Conservation (phyloP, 2,329 filamentous ascomycete genomes). For the Cordyceps tenuipes region DNA sequence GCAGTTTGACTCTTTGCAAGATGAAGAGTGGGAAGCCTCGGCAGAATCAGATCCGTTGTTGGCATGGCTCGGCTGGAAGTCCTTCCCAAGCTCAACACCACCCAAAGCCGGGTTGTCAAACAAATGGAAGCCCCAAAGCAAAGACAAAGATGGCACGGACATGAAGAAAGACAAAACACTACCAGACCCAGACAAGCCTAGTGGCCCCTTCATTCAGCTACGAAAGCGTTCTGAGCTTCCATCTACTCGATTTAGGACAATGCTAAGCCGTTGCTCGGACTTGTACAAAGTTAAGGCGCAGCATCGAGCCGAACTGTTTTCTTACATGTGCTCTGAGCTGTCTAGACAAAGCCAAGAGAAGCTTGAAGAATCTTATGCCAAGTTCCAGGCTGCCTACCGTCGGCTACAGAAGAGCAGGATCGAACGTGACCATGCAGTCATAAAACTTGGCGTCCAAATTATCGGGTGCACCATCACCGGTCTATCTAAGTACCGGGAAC, state of each 20-base stretch:
- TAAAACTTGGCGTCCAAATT: constrained; percentile 34
- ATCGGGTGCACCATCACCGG: constrained; percentile 70
- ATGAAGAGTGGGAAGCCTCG: constrained; percentile 29
- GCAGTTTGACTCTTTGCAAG: constrained; percentile 55
- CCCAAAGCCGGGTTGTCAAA: not conserved
- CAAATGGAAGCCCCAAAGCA: not conserved
- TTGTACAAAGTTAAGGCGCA: constrained; percentile 50
- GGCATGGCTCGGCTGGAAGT: constrained; percentile 15
- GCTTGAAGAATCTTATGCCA: constrained; percentile 41
- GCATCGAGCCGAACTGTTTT: constrained; percentile 58
- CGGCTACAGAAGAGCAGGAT: constrained; percentile 49
- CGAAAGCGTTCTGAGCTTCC: constrained; percentile 13
- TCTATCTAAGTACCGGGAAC: constrained; percentile 66
- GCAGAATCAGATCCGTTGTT: constrained; percentile 7
- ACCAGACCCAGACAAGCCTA: constrained; percentile 3
- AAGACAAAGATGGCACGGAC: not conserved
- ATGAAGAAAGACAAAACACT: not conserved
- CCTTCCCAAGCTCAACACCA: not conserved
- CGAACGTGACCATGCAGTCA: constrained; percentile 46
- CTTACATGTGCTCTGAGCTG: constrained; percentile 48
- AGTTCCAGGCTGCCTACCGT: constrained; percentile 41
- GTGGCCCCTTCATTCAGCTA: not conserved
- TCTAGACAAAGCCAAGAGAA: constrained; percentile 37
- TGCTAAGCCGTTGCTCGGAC: constrained; percentile 28
- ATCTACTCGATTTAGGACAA: constrained; percentile 7